Base-by-base conservation (phyloP, 2,329 filamentous ascomycete genomes). In the Nemania diffusa region DNA sequence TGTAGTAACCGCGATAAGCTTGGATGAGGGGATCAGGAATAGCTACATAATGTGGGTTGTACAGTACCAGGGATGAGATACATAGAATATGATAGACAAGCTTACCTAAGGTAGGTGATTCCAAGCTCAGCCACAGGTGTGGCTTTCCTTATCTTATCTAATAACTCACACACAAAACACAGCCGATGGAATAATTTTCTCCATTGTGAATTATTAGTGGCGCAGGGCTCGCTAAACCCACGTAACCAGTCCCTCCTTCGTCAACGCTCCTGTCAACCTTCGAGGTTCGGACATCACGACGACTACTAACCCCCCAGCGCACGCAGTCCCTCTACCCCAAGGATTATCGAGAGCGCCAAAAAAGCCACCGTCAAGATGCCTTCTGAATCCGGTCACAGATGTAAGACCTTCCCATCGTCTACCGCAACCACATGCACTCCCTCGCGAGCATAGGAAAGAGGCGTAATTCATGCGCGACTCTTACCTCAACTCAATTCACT, bases 331-430 rank as follows among this genome's bases (percentile, higher is more conserved):
- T 75, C 75, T 78, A 77, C 76, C 78, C 74, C 76, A 79, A 77
- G 81, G 79, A 83, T 79, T 79, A 78, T 81, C 80, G 81, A 83
- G 82, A 82, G 81, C 79, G 78, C 77, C 79, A 79, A 79, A 79
- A 77, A 78, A 83, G 78, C 81, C 81, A 84, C 62, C 58, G 84
- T 85, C 90, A 94, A 88, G 84, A 96, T 96, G 92, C 89, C 91
- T 91, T 91, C 92, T 81, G 91, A 93, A 89, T 87, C 91, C 82
- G 92, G 92, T 85, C 91, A 94, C 90, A 90, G 92, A 91, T 87
- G 92, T 95, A 85, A 92, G 92, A 62, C 50, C 42, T 40, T 51
- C 34, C 57, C 24, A 13, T 32, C 24, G 5, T 57, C 37, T 9
- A 22, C 51, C 60, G 20, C 37, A 22, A 58, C 44, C 34, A 40